A percentile compares a stretch with the other conserved stretches of the same genome.
Conservation (phyloP, 129 eudicot genomes). For the Flaveria trinervia region DNA sequence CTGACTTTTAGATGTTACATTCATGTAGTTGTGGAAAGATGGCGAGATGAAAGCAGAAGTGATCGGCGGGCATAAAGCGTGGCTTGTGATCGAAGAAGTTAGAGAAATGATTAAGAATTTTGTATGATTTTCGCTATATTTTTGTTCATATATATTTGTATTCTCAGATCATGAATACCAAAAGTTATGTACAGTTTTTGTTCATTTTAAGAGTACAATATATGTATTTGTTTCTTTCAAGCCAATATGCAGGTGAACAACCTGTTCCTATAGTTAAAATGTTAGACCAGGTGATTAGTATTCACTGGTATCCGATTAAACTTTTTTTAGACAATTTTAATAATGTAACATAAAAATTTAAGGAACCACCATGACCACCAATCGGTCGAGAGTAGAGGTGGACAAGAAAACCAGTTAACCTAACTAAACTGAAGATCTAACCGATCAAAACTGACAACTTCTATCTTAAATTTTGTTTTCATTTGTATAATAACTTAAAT, state of each 20-base stretch:
- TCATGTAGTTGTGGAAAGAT: slow-evolving; percentile 85
- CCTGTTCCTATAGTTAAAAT: neutral
- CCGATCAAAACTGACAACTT: too few species aligned
- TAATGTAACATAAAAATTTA: too few species aligned
- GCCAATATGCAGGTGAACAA: neutral
- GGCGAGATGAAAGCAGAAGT: slow-evolving; percentile 98
- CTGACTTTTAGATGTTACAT: neutral
- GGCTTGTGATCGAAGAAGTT: slow-evolving; percentile 98
- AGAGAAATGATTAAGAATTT: slow-evolving; percentile 70
- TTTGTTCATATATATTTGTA: slow-evolving; percentile 22
- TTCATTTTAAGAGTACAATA: neutral
- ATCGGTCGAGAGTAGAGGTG: too few species aligned
- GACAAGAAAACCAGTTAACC: too few species aligned
- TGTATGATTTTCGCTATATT: slow-evolving; percentile 36
- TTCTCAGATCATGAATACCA: slow-evolving; percentile 14
- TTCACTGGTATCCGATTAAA: too few species aligned
- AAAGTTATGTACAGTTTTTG: slow-evolving; percentile 31
- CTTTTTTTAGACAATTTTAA: too few species aligned
- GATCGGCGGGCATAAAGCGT: slow-evolving; percentile 96
- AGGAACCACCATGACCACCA: too few species aligned
- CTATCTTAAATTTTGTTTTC: too few species aligned
- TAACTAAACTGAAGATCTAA: too few species aligned
- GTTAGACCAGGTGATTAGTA: neutral
- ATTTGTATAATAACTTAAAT: too few species aligned
- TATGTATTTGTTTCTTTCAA: neutral